Evolutionary conservation across 352 stramenopile species (phyloP), one percentile per base, ranked within the genome.

Genomic region (Phytophthora capsici): DNA sequence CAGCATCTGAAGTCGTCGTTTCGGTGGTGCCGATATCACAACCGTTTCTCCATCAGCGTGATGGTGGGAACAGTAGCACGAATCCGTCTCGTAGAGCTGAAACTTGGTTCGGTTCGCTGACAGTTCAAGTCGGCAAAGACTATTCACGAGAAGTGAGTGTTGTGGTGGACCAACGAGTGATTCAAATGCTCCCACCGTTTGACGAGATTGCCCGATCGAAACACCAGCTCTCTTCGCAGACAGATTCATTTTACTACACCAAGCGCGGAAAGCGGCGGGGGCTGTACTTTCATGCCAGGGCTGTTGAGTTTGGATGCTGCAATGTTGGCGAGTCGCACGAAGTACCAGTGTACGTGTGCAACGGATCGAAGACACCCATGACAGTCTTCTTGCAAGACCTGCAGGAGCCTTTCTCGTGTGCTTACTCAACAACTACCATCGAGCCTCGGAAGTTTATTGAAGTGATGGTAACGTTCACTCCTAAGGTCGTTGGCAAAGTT

Each of bases 261-360:
- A 94, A 93, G 54, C 88, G 81, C 40, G 71, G 78, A 23, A 90
- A 89, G 43, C 87, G 86, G 19, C 71, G 74, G 28, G 86, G 84
- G 0, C 54, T 96, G 36, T 96, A 94, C 58, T 96, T 96, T 52
- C 86, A 94, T 32, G 84, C 88, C 5, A 80, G 82, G 56, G 84
- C 82, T n/a, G 86, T 96, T 28, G 88, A 96, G 28, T 96, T 84
- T 56, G 88, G 88, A 32, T 85, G 73, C 38, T 91, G 82, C 58
- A 70, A 77, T 23, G 75, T 94, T 36, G 84, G 83, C 22, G 81
- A 92, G 58, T 90, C 75, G 7, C 86, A 93, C 23, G 76, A 91
- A 70, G 86, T 94, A 28, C 82, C 86, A 14, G 86, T 96, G 26
- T 94, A 92, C 58, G 82, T 96, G 23, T 96, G 88, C 78, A 96